Evolutionary conservation across 108 stramenopile genomes (phyloP), one percentile per base, ranked within the genome.

Genomic region (Hondaea fermentalgiana): DNA sequence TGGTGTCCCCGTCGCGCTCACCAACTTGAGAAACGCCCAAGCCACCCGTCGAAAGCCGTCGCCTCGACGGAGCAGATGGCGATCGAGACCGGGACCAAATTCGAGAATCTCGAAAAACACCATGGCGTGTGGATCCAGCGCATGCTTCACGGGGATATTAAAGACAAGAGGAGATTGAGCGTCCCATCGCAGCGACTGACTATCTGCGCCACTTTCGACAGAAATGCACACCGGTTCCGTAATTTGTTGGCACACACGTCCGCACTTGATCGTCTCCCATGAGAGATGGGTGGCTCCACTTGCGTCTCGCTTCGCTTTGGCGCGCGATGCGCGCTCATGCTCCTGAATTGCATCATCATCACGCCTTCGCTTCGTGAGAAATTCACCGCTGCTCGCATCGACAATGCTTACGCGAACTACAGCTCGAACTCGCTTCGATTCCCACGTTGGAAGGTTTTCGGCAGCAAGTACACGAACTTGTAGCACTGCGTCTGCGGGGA

Each of bases 381-480:
- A 83, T 35, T 53, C 49, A 12, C 76, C 76, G 17, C 43, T 83
- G 51, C 76, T 53, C 19, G 49, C 76, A 23, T 83, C 51, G 19
- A 83, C 76, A 55, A 83, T 83, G 28, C 76, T 83, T 25, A 83
- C 76, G n/a, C 76, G 45, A 21, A 83, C 76, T 12, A 83, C 76
- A 17, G 64, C 64, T 6, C 64, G 25, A 6, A 69, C 64, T 16
- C 25, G 14, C 10, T 42, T 69, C 8, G 64, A 69, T 10, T 69
- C 35, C 64, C 64, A 69, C 64, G 64, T 69, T 0, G 64, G 64
- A 6, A 69, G 64, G 42, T 69, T 69, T 3, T 69, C 64, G 8
- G 64, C 64, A 17, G 14, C 64, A 8, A 69, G 8, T 14, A 69
- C 2, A 17, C 64, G 64, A 8, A 69, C 4, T 23, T 69, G 64